phyloP scores from a whole-genome alignment of 75 land plant species.

The Sequoiadendron giganteum region DNA sequence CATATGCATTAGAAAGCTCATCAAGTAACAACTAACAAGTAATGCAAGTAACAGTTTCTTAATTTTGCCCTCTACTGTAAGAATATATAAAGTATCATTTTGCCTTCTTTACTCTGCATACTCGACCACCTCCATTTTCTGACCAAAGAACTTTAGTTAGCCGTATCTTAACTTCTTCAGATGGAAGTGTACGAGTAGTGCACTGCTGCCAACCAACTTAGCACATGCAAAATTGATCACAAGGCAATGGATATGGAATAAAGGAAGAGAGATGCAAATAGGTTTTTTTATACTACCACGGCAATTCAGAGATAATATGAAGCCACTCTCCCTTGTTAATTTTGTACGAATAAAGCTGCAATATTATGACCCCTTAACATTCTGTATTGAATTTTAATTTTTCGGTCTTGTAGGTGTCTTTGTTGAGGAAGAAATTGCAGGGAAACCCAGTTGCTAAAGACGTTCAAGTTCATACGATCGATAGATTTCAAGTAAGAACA shows the following conservation, averaged over 20 bases:
- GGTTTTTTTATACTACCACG: no score
- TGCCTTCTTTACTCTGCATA: no score
- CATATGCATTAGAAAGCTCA: background rate
- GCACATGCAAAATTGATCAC: background rate
- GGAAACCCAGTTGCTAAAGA: background rate
- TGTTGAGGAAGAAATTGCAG: background rate
- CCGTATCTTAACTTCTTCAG: background rate
- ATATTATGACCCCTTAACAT: background rate
- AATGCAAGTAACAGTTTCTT: background rate
- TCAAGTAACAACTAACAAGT: background rate
- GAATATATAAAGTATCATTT: no score
- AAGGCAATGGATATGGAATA: background rate
- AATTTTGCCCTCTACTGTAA: background rate
- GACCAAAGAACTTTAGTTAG: no score
- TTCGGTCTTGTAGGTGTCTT: background rate
- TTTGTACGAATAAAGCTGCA: no score
- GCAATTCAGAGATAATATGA: no score
- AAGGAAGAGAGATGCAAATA: background rate
- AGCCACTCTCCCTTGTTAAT: no score
- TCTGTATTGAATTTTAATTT: background rate
- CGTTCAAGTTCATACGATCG: background rate
- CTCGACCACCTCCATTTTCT: no score
- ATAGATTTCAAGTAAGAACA: constrained; percentile 1
- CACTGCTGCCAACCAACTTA: background rate
- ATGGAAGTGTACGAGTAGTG: background rate